phyloP scores from a whole-genome alignment of 2,329 filamentous ascomycete species.

The Eutypella sp. region DNA sequence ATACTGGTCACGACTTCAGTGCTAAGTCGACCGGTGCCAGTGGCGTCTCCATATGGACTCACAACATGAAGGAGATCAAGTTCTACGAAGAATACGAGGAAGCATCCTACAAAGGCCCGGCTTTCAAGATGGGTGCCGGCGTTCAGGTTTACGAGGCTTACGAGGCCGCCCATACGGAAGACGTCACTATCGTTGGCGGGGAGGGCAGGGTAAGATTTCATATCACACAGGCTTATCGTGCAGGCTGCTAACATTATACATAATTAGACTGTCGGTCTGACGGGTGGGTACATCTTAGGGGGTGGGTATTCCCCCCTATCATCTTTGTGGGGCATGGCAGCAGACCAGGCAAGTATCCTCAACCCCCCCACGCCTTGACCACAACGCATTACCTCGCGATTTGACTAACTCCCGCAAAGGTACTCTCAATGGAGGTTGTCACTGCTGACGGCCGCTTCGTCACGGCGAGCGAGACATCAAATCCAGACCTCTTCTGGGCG shows the following conservation, averaged over 20 bases:
- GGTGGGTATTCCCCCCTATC: constrained; percentile 52
- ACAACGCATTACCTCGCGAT: not conserved
- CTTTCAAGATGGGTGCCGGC: constrained; percentile 24
- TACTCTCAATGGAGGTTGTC: constrained; percentile 44
- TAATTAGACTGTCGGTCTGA: constrained; percentile 42
- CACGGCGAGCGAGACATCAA: constrained; percentile 36
- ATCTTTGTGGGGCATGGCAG: constrained; percentile 43
- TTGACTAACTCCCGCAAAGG: constrained; percentile 12
- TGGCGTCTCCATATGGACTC: constrained; percentile 22
- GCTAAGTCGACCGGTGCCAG: constrained; percentile 24
- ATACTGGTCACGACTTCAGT: constrained; percentile 23
- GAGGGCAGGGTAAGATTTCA: constrained; percentile 16
- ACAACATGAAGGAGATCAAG: constrained; percentile 22
- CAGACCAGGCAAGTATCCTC: constrained; percentile 36
- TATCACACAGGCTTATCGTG: not conserved
- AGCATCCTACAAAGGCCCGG: constrained; percentile 19
- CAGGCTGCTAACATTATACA: not conserved
- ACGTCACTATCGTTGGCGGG: constrained; percentile 20
- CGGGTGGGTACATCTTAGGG: constrained; percentile 42
- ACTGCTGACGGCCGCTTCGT: constrained; percentile 42
- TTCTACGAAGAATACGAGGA: constrained; percentile 21
- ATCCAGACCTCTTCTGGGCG: constrained; percentile 48
- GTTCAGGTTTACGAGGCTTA: constrained; percentile 23
- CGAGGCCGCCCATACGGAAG: constrained; percentile 16
- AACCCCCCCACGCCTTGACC: constrained; percentile 1